These are phyloP conservation scores for Musa acuminata DNA, from an alignment of 176 grass and related monocot genomes.

Conservation along the genomic window DNA sequence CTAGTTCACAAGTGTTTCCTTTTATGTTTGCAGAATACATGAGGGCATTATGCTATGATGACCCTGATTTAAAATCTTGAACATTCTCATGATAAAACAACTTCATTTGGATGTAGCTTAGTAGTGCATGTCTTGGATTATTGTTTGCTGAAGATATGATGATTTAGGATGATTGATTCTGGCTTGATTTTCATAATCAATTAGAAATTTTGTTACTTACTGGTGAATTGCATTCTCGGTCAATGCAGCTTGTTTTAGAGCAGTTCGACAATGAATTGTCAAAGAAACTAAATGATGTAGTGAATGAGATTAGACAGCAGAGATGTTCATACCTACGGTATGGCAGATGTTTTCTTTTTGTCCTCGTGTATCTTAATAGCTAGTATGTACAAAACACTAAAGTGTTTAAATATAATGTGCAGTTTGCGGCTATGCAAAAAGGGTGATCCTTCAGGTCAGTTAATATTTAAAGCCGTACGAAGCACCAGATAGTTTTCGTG, in stretches of 20 bases:
- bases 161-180: neutral
- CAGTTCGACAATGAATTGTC: constrained; percentile 79
- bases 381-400: constrained; percentile 19
- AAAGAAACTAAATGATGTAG: constrained; percentile 55
- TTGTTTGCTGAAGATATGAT: no score
- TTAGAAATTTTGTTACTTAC: neutral
- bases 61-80: no score
- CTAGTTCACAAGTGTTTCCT: no score
- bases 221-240: neutral
- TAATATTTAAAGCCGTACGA: neutral
- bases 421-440: constrained; percentile 68
- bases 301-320: constrained; percentile 88
- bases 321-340: constrained; percentile 82
- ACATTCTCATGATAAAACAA: no score
- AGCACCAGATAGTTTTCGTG: no score
- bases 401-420: constrained; percentile 21
- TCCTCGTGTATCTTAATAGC: neutral
- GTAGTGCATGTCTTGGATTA: no score
- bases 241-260: constrained; percentile 54
- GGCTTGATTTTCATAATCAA: neutral
- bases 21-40: no score
- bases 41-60: no score
- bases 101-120: no score
- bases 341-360: neutral
- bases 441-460: constrained; percentile 78